Base-by-base conservation (phyloP, 1,139 yeast genomes). In the Pichia sorboxylosa region DNA sequence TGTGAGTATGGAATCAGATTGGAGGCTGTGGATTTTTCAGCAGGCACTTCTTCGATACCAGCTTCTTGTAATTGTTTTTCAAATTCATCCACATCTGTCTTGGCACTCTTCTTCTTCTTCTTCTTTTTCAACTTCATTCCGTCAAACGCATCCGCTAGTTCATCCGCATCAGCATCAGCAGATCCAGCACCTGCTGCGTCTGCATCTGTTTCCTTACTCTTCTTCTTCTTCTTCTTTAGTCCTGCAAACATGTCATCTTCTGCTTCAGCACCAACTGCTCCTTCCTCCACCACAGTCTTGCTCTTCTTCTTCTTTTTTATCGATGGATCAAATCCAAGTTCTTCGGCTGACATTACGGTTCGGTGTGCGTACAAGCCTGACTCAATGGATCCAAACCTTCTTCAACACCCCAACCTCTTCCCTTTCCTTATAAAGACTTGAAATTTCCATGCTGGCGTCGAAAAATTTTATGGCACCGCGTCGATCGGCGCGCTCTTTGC, bases 281-380 rank as follows among this genome's bases (percentile, higher is more conserved):
- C 41, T 9, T 23, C 25, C 11, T 6, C 13, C 61, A 64, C 66
- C 47, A 62, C 52, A 74, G 79, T 79, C 84, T 82, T 82, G 75
- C 84, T 84, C 74, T 80, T 79, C 85, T 82, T 83, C 75, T 84
- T 84, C 69, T 83, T 83, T 69, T 83, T 83, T 54, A 77, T 64
- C 26, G 73, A 58, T 39, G 84, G 82, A 57, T 80, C 92, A 55
- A 79, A 78, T 40, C 84, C 87, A 56, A 78, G 64, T 47, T 76
- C 85, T 37, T 47, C 49, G 29, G 65, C 49, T 33, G 65, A 51
- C 61, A 57, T 57, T 16, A n/a, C n/a, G n/a, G n/a, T n/a, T n/a
- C n/a, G n/a, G n/a, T n/a, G n/a, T n/a, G n/a, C n/a, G n/a, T n/a
- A n/a, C n/a, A n/a, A n/a, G n/a, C n/a, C n/a, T n/a, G n/a, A n/a